Evolutionary conservation across 1,284 basidiomycete species (phyloP).

Genomic region (Agaricales sp.): DNA sequence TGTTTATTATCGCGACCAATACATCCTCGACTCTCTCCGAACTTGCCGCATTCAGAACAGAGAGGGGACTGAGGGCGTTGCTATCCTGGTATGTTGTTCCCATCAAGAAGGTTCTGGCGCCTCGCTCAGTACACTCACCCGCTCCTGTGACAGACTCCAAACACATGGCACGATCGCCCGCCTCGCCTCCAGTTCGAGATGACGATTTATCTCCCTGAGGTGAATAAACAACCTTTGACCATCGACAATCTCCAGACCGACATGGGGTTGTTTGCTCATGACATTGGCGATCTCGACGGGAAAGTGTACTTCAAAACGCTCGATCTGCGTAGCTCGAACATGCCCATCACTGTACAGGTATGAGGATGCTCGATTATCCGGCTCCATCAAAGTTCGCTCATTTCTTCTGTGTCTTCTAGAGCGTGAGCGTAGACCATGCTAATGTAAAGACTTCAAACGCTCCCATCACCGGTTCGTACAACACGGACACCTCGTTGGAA

Average conservation of each 20-base stretch:
- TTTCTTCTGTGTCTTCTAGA: too few relatives aligned
- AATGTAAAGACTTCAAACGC: constrained; percentile 21
- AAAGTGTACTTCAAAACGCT: constrained; percentile 23
- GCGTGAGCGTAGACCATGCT: too few relatives aligned
- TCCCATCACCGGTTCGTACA: constrained; percentile 25
- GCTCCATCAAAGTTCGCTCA: not conserved
- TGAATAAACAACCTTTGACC: not conserved
- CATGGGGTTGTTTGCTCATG: constrained; percentile 23
- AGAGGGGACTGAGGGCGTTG: not conserved
- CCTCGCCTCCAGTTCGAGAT: not conserved
- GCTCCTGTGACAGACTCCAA: not conserved
- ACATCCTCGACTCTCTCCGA: not conserved
- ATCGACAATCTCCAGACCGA: constrained; percentile 24
- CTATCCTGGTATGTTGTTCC: not conserved
- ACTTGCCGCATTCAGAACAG: not conserved
- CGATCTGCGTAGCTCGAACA: constrained; percentile 15
- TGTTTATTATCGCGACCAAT: not conserved
- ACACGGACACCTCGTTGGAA: constrained; percentile 19
- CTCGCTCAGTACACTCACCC: not conserved
- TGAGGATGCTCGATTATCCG: not conserved
- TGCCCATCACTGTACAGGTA: constrained; percentile 21
- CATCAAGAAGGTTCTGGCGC: not conserved
- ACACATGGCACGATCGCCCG: not conserved
- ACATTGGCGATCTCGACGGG: constrained; percentile 19
- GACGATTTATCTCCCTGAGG: not conserved